Evolutionary conservation across 768 basidiomycete species (phyloP).

Genomic region (Termitomyces sp.): DNA sequence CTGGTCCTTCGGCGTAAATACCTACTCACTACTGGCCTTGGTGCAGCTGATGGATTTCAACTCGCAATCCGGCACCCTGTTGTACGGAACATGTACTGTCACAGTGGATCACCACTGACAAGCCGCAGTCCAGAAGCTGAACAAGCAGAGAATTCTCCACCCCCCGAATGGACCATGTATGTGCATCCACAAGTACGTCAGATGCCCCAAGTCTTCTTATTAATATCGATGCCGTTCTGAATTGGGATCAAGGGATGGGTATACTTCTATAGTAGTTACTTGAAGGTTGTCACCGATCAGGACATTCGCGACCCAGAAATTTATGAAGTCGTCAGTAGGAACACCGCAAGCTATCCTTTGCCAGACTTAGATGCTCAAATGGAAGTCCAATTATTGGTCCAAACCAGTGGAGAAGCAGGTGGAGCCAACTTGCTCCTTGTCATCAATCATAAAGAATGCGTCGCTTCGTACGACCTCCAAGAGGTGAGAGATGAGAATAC

Average conservation of each 20-base stretch:
- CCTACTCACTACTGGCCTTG: neutral
- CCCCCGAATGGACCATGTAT: constrained; percentile 37
- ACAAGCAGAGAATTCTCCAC: constrained; percentile 14
- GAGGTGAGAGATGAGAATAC: constrained; percentile 31
- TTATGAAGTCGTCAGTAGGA: constrained; percentile 27
- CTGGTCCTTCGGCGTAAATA: neutral
- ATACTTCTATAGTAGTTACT: constrained; percentile 43
- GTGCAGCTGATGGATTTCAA: constrained; percentile 5
- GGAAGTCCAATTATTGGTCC: constrained; percentile 42
- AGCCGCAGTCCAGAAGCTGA: constrained; percentile 10
- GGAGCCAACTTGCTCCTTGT: constrained; percentile 33
- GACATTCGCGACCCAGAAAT: constrained; percentile 43
- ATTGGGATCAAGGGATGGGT: constrained; percentile 40
- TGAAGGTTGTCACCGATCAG: constrained; percentile 47
- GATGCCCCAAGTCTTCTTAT: constrained; percentile 12
- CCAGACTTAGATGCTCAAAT: constrained; percentile 35
- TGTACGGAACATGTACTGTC: constrained; percentile 4
- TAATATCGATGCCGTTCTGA: neutral
- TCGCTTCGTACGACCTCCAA: constrained; percentile 40
- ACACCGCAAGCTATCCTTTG: constrained; percentile 27
- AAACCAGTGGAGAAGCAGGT: constrained; percentile 20
- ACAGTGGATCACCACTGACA: neutral
- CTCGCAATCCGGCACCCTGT: constrained; percentile 8
- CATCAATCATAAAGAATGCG: constrained; percentile 46
- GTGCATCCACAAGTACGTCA: constrained; percentile 37